Evolutionary conservation across 257 asterid species (phyloP).

Genomic region (Linaria vulgaris): DNA sequence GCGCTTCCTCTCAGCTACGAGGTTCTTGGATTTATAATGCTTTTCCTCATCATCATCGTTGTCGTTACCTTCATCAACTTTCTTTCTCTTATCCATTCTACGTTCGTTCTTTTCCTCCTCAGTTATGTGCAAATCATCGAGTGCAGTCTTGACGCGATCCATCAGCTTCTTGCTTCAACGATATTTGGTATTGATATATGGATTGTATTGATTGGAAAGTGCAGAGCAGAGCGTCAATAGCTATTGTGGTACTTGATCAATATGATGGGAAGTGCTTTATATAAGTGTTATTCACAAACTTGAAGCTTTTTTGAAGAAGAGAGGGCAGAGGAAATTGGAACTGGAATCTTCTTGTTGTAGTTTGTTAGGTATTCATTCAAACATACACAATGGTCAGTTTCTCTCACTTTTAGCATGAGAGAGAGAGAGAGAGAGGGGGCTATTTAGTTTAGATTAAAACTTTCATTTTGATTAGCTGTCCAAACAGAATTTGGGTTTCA

Average conservation of each 20-base stretch:
- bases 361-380: conserved; percentile 65
- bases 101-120: conserved; percentile 23
- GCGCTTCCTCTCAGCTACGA: conserved; percentile 63
- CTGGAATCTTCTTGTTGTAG: conserved; percentile 77
- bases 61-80: conserved; percentile 23
- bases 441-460: too few species aligned
- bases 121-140: conserved; percentile 22
- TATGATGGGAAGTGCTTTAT: conserved; percentile 25
- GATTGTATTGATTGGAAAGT: neutral
- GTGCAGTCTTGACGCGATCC: conserved; percentile 27
- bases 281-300: conserved; percentile 47
- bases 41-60: conserved; percentile 24
- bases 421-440: conserved; percentile 25
- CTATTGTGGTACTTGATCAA: too few species aligned
- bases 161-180: conserved; percentile 7
- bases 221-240: too few species aligned
- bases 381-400: conserved; percentile 35
- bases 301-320: conserved; percentile 20
- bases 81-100: conserved; percentile 36
- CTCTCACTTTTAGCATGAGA: conserved; percentile 57
- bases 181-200: neutral
- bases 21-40: conserved; percentile 75
- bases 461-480: too few species aligned
- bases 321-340: conserved; percentile 8
- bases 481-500: too few species aligned